phyloP scores from a whole-genome alignment of 2,329 filamentous ascomycete genomes.

The Cladosporium sp. region DNA sequence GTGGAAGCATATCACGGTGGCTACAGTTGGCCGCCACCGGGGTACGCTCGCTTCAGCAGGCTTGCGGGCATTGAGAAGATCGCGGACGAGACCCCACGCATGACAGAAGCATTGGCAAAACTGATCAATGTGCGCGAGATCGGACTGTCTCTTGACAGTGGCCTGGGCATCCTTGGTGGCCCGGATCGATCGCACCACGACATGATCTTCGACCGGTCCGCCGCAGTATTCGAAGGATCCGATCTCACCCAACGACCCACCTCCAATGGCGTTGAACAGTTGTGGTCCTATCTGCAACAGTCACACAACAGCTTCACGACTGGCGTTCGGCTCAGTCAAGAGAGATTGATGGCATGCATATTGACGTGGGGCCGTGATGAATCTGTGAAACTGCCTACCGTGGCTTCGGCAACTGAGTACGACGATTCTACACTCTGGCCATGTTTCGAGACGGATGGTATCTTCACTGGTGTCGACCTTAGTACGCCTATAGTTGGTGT shows the following conservation, averaged over 20 bases:
- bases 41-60: conserved; percentile 60
- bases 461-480: background rate
- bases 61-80: conserved; percentile 62
- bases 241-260: conserved; percentile 22
- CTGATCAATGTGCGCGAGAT: conserved; percentile 60
- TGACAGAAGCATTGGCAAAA: conserved; percentile 61
- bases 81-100: conserved; percentile 62
- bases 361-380: background rate
- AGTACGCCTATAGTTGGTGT: background rate
- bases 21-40: conserved; percentile 63
- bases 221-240: conserved; percentile 48
- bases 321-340: background rate
- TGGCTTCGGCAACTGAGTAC: conserved; percentile 18
- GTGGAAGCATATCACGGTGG: conserved; percentile 63
- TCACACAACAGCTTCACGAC: conserved; percentile 25
- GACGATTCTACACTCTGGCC: conserved; percentile 26
- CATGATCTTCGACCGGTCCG: conserved; percentile 46
- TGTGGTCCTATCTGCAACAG: conserved; percentile 31
- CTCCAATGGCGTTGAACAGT: conserved; percentile 25
- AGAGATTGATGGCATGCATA: background rate
- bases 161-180: conserved; percentile 66
- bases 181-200: conserved; percentile 57
- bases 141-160: conserved; percentile 67
- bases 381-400: background rate
- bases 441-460: conserved; percentile 16